These are phyloP conservation scores for Eucalyptus brandiana DNA, from an alignment of 345 rosid species.

Conservation along the genomic window DNA sequence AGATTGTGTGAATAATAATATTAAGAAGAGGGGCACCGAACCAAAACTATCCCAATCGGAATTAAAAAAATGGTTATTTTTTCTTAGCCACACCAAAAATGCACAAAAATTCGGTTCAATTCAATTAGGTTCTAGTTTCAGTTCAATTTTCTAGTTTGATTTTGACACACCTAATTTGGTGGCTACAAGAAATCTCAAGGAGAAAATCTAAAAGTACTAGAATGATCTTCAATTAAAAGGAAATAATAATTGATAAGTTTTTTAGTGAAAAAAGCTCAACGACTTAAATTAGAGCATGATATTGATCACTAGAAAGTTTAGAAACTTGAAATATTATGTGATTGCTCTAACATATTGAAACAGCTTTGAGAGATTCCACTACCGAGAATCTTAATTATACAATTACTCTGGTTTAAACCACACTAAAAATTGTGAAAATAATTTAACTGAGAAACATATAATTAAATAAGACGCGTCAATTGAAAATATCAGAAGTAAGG, in stretches of 20 bases:
- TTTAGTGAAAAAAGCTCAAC: neutral
- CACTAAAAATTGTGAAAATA: neutral
- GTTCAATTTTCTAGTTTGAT: too few relatives aligned
- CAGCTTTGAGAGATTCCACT: neutral
- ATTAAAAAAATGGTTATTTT: too few relatives aligned
- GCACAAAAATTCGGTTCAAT: too few relatives aligned
- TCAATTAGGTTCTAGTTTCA: too few relatives aligned
- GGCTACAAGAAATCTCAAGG: neutral
- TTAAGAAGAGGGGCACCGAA: neutral
- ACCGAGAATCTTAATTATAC: neutral
- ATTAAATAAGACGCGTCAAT: neutral
- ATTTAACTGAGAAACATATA: neutral
- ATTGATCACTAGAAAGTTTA: neutral
- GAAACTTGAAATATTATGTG: neutral
- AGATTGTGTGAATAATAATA: neutral
- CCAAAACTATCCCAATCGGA: neutral
- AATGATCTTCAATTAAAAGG: neutral
- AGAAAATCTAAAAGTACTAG: neutral
- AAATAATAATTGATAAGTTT: neutral
- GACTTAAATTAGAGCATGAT: neutral
- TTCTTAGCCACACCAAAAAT: too few relatives aligned
- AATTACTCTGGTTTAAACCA: neutral
- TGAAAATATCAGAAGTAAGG: neutral
- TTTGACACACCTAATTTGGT: neutral
- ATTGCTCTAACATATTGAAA: neutral